These are phyloP conservation scores for Nicotiana sylvestris DNA, from an alignment of 257 asterid species.

Conservation along the genomic window DNA sequence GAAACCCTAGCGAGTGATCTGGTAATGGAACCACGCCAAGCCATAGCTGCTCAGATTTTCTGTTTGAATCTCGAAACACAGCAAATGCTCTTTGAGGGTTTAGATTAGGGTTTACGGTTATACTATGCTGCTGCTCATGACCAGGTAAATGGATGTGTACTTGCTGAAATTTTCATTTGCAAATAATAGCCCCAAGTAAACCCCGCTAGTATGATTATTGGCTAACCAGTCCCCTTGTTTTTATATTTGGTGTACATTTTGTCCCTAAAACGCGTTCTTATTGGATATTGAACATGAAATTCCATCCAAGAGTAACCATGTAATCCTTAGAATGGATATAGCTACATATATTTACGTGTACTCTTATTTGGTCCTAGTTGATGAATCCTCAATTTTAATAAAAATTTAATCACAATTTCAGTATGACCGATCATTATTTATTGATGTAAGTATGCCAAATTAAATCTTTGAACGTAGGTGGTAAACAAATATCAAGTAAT, in stretches of 20 bases:
- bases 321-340: no score
- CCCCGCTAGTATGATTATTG: neutral
- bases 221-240: neutral
- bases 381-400: neutral
- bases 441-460: neutral
- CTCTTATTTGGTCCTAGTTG: neutral
- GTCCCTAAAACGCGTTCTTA: no score
- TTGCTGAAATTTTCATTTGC: neutral
- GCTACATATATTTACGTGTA: neutral
- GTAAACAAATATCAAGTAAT: neutral
- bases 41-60: conserved; percentile 41
- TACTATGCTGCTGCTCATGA: conserved; percentile 22
- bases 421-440: neutral
- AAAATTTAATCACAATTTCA: neutral
- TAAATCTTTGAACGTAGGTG: no score
- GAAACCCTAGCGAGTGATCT: conserved; percentile 76
- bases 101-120: conserved; percentile 31
- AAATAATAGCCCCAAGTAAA: neutral
- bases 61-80: neutral
- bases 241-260: neutral
- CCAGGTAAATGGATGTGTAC: neutral
- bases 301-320: neutral
- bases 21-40: conserved; percentile 85
- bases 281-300: neutral
- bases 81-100: conserved; percentile 25